A percentile compares a stretch with the other conserved stretches of the same genome.
phyloP scores from a whole-genome alignment of 176 grass and related monocot genomes.

The Rhynchospora breviuscula region DNA sequence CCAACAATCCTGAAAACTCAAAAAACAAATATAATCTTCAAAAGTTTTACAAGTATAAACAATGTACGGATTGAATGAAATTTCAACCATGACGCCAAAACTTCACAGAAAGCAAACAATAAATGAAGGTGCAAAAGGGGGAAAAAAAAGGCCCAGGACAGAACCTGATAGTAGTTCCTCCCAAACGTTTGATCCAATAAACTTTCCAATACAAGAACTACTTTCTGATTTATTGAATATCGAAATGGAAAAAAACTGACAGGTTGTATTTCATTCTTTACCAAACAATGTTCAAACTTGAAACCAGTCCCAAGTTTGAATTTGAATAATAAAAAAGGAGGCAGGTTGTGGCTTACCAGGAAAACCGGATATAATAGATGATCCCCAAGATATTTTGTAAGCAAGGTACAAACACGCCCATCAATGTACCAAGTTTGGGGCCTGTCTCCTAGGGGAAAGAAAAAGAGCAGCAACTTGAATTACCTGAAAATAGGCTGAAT shows the following conservation, averaged over 20 bases:
- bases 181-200: neutral
- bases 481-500: too few species aligned
- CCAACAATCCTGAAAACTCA: slow-evolving; percentile 85
- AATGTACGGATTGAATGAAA: slow-evolving; percentile 11
- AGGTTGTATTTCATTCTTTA: neutral
- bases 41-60: neutral
- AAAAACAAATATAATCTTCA: slow-evolving; percentile 9
- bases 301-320: neutral
- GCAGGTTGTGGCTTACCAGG: slow-evolving; percentile 54
- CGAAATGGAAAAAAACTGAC: neutral
- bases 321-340: slow-evolving; percentile 6
- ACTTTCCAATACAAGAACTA: neutral
- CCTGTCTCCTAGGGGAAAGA: slow-evolving; percentile 41
- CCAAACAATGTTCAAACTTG: neutral
- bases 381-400: slow-evolving; percentile 99
- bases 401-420: slow-evolving; percentile 99
- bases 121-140: neutral
- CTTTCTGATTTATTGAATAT: neutral
- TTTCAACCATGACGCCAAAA: slow-evolving; percentile 6
- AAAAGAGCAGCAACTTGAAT: slow-evolving; percentile 5
- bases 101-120: slow-evolving; percentile 13
- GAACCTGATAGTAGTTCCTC: neutral
- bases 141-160: neutral
- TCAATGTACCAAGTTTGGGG: slow-evolving; percentile 86
- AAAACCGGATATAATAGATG: slow-evolving; percentile 99